These are phyloP conservation scores for Ustilago vetiveriae DNA, from an alignment of 1,284 basidiomycete genomes.

Conservation along the genomic window DNA sequence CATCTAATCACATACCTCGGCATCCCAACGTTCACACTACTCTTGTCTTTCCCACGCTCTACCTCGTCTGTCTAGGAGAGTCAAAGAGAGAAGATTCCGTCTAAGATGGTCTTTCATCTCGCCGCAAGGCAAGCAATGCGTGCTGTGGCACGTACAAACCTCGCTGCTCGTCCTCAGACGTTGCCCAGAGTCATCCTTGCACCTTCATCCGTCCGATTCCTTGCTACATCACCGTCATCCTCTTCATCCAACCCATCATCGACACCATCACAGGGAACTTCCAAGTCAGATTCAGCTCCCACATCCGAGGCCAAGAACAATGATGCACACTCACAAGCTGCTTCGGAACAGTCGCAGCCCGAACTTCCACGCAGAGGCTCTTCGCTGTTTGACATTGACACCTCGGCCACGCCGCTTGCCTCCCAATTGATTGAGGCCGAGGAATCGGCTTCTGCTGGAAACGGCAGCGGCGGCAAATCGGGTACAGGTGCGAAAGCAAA, in stretches of 20 bases:
- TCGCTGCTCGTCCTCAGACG: conserved; percentile 1
- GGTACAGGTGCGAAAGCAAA: conserved; percentile 64
- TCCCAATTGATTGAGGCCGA: conserved; percentile 33
- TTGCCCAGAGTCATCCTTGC: conserved; percentile 3
- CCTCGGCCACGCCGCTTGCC: conserved; percentile 34
- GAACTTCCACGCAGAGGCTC: conserved; percentile 18
- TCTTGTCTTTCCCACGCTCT: too few species aligned
- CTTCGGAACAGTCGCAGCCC: background rate
- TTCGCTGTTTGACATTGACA: conserved; percentile 57
- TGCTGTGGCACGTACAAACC: conserved; percentile 10
- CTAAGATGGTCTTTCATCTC: conserved; percentile 30
- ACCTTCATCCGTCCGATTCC: conserved; percentile 22
- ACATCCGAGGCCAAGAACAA: background rate
- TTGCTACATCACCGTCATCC: conserved; percentile 27
- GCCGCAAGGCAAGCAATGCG: conserved; percentile 29
- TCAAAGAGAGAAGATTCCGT: too few species aligned
- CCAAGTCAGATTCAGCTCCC: conserved; percentile 2
- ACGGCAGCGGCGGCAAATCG: conserved; percentile 14
- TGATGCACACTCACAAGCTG: conserved; percentile 3
- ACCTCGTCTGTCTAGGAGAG: too few species aligned
- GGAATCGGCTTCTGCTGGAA: conserved; percentile 4
- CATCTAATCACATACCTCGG: too few species aligned
- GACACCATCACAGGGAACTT: background rate
- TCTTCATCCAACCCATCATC: conserved; percentile 4
- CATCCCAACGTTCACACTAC: too few species aligned